Percentiles rank a stretch among this genome's conserved stretches.
Evolutionary conservation across 306 rosid genomes (phyloP).

Genomic region (Prunus davidiana): DNA sequence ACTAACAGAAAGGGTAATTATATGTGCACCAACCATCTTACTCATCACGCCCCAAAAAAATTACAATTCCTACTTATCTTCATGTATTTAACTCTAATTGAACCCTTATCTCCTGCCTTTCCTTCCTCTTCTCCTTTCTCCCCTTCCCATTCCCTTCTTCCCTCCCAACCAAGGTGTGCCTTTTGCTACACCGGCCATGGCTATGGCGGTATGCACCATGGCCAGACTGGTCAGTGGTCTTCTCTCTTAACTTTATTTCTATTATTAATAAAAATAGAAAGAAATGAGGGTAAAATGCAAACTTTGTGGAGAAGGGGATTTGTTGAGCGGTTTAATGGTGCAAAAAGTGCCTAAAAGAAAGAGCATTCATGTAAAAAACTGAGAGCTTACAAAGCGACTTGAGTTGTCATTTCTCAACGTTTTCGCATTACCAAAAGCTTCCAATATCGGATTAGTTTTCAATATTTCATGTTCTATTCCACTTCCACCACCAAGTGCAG

Average conservation of each 20-base stretch:
- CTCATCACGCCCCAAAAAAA: background rate
- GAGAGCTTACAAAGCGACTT: constrained; percentile 92
- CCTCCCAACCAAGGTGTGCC: background rate
- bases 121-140: background rate
- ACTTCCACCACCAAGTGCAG: constrained; percentile 97
- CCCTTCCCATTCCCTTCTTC: background rate
- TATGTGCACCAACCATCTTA: background rate
- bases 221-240: background rate
- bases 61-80: background rate
- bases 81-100: background rate
- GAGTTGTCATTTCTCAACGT: constrained; percentile 99
- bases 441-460: constrained; percentile 95
- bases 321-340: background rate
- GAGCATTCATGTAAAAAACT: constrained; percentile 21
- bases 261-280: background rate
- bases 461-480: constrained; percentile 95
- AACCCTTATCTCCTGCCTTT: background rate
- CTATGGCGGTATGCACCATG: background rate
- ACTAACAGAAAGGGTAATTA: background rate
- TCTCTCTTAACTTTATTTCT: background rate
- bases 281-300: background rate
- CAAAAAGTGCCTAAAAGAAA: constrained; percentile 5
- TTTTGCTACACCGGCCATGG: background rate
- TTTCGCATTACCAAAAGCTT: constrained; percentile 98
- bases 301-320: background rate